Base-by-base conservation (phyloP, 2,329 filamentous ascomycete genomes). In the Colletotrichum cordylinicola region DNA sequence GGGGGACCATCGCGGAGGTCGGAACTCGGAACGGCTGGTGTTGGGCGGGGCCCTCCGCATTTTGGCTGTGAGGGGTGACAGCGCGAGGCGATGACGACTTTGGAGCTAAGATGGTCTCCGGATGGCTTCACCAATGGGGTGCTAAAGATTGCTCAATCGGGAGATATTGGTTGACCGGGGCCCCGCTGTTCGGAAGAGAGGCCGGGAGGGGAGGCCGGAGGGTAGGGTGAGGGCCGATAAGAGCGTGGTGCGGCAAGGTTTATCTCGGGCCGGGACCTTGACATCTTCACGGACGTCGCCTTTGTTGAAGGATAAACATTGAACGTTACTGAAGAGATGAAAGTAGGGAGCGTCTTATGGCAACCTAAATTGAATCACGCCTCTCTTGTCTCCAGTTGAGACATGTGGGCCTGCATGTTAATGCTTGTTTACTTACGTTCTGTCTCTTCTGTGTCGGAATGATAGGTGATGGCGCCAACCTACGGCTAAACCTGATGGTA, bases 21-120 rank as follows among this genome's bases (percentile, higher is more conserved):
- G 72, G 72, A 74, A 74, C 61, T 71, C 72, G 72, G 72, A 74
- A 71, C 67, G 65, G 56, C 43, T 48, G 43, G 33, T 15, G 24
- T 13, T 15, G 13, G 13, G 8, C 27, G 29, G 48, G 56, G 31
- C 31, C 29, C 72, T 71, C 67, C 72, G 37, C 72, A 61, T 61
- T 70, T 12, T 60, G 29, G 12, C 5, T 43, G 67, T n/a, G 64
- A 55, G 27, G 62, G 33, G 33, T 13, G 18, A 6, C 13, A 33
- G 31, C 18, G 9, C 43, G 18, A 48, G 43, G 43, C 18, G 43
- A 74, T 70, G 72, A 65, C 67, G 35, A 29, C 29, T 48, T 65
- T 10, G 35, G 29, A 16, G 24, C 55, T 64, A 48, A 56, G 8
- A 33, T n/a, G 31, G 4, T 39, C 16, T 60, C 29, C 18, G 37